Conservation (phyloP, 495 filamentous ascomycete genomes). For the Immersiella caudata region DNA sequence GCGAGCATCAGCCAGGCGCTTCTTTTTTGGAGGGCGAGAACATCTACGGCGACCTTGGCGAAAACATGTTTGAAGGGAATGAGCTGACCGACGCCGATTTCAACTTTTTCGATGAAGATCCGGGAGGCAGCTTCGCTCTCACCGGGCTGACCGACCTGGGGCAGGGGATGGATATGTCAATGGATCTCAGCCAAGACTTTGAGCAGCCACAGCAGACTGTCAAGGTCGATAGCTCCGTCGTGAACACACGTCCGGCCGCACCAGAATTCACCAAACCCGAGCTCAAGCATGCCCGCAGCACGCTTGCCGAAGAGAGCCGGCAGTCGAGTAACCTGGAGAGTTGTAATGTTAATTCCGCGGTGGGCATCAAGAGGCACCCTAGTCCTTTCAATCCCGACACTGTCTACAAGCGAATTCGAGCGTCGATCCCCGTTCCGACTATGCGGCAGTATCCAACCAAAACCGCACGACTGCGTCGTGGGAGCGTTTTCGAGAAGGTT, state of each 20-base stretch:
- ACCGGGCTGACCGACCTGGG: conserved; percentile 26
- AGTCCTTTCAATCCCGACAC: conserved; percentile 57
- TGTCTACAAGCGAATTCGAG: conserved; percentile 54
- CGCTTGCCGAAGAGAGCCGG: conserved; percentile 37
- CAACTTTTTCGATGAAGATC: conserved; percentile 76
- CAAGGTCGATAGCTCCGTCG: conserved; percentile 8
- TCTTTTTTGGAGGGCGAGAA: conserved; percentile 58
- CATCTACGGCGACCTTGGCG: conserved; percentile 70
- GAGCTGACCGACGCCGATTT: conserved; percentile 91
- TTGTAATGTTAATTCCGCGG: conserved; percentile 34
- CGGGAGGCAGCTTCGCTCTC: conserved; percentile 41
- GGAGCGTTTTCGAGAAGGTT: conserved; percentile 53
- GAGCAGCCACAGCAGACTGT: conserved; percentile 13
- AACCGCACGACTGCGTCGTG: conserved; percentile 20
- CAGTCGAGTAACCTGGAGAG: conserved; percentile 34
- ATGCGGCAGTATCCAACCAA: conserved; percentile 19
- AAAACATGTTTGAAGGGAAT: conserved; percentile 76
- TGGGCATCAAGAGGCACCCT: conserved; percentile 42
- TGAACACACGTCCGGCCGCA: conserved; percentile 17
- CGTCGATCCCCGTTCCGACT: conserved; percentile 36
- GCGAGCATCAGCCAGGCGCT: conserved; percentile 38
- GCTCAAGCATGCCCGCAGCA: conserved; percentile 52
- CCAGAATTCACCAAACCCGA: conserved; percentile 53
- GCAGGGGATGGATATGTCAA: conserved; percentile 17
- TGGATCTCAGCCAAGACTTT: conserved; percentile 17